Evolutionary conservation across 1,284 basidiomycete genomes (phyloP), one percentile per base, ranked within the genome.

Genomic region (Phellopilus nigrolimitatus): DNA sequence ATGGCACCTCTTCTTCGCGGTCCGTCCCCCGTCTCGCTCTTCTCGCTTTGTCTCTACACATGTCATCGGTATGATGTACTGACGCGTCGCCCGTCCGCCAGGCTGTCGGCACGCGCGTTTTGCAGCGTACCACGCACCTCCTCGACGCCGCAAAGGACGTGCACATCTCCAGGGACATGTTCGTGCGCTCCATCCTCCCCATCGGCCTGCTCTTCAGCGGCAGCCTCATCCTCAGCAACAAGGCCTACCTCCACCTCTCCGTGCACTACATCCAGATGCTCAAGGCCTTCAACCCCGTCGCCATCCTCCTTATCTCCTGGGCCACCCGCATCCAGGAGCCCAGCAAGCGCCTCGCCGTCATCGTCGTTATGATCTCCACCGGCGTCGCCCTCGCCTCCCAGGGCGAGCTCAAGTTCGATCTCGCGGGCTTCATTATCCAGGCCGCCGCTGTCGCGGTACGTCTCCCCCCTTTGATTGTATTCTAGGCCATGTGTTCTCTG

Each of bases 191-290:
- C 42, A 97, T 98, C 60, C 77, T 97, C 7, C 95, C 95, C 38
- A 95, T 98, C 58, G 94, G 94, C 24, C 65, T 93, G 31, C 82
- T 98, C 56, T 97, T 98, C 76, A 91, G 88, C 17, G 93, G 84
- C 21, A 92, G 87, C 57, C 82, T 97, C 55, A 93, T 97, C 61
- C 76, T 95, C 51, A 90, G 86, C 70, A 97, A 97, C 73, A 94
- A 91, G 50, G 93, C 95, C 12, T 97, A 97, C 68, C 83, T 97
- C 30, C 86, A 92, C 56, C 81, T 98, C 51, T 87, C 82, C 57
- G 91, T 97, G 25, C 83, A 90, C 1, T 97, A 95, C 70, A 97
- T 97, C 60, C 95, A 97, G 68, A 98, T 98, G 95, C 86, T 97
- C 72, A 97, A 97, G 88, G 95, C 95, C 6, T 98, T 98, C 72